Conservation (phyloP, 331 rosid species). For the Cydonia oblonga region DNA sequence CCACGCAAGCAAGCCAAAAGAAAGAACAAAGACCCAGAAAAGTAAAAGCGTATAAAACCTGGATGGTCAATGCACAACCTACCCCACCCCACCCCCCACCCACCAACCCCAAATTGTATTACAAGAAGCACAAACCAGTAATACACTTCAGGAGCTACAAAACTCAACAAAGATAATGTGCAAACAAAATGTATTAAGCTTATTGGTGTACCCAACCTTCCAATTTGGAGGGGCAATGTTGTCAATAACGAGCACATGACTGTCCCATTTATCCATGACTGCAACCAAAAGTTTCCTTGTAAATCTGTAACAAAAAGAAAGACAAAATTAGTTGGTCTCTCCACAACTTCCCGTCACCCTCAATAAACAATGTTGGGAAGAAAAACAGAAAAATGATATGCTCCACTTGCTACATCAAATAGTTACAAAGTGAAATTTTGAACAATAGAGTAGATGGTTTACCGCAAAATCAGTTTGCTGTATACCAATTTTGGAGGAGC, state of each 20-base stretch:
- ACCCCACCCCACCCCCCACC: too few relatives aligned
- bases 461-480: conserved; percentile 80
- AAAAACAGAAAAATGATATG: neutral
- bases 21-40: neutral
- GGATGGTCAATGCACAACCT: neutral
- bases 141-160: neutral
- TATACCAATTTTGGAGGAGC: conserved; percentile 95
- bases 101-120: neutral
- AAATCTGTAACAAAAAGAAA: conserved; percentile 42
- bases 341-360: neutral
- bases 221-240: conserved; percentile 70
- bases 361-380: neutral
- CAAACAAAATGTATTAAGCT: neutral
- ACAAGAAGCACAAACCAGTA: neutral
- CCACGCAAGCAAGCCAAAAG: neutral
- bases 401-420: conserved; percentile 11
- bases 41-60: neutral
- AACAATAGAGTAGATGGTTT: conserved; percentile 8
- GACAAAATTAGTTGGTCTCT: conserved; percentile 1
- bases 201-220: conserved; percentile 43
- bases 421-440: neutral
- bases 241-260: conserved; percentile 51
- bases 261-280: conserved; percentile 70
- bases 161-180: conserved; percentile 1
- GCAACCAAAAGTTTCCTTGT: conserved; percentile 80